These are phyloP conservation scores for Neofusicoccum laricinum DNA, from an alignment of 2,329 filamentous ascomycete species.

Conservation along the genomic window DNA sequence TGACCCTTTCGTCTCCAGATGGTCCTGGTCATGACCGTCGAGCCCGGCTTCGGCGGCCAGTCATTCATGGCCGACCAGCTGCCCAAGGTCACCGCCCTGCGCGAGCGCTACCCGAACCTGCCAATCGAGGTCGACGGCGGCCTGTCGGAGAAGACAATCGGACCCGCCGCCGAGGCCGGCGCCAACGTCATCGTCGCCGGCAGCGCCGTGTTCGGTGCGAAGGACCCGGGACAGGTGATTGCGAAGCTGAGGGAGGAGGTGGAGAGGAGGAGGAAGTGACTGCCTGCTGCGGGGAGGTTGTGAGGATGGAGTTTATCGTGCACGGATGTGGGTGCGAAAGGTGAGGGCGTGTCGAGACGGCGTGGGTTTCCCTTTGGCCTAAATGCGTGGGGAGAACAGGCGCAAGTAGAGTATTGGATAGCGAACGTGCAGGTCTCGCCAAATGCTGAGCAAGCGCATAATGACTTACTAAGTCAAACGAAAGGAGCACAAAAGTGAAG, in stretches of 20 bases:
- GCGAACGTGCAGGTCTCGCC: too few relatives aligned
- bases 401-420: too few relatives aligned
- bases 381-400: too few relatives aligned
- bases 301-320: neutral
- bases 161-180: slow-evolving; percentile 89
- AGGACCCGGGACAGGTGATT: slow-evolving; percentile 86
- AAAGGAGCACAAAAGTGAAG: too few relatives aligned
- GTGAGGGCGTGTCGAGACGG: too few relatives aligned
- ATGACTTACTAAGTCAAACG: too few relatives aligned
- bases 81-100: slow-evolving; percentile 84
- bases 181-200: slow-evolving; percentile 98
- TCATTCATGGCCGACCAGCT: slow-evolving; percentile 98
- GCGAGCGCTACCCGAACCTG: slow-evolving; percentile 80
- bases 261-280: slow-evolving; percentile 52
- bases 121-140: slow-evolving; percentile 98
- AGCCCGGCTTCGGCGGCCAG: slow-evolving; percentile 95
- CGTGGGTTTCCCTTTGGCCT: too few relatives aligned
- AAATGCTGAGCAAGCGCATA: too few relatives aligned
- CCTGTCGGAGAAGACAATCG: slow-evolving; percentile 82
- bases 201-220: slow-evolving; percentile 90
- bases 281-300: neutral
- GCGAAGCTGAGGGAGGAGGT: slow-evolving; percentile 75
- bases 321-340: too few relatives aligned
- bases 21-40: slow-evolving; percentile 97
- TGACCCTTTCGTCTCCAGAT: slow-evolving; percentile 60